These are phyloP conservation scores for Aspergillus sp. DNA, from an alignment of 2,329 filamentous ascomycete species.

Conservation along the genomic window DNA sequence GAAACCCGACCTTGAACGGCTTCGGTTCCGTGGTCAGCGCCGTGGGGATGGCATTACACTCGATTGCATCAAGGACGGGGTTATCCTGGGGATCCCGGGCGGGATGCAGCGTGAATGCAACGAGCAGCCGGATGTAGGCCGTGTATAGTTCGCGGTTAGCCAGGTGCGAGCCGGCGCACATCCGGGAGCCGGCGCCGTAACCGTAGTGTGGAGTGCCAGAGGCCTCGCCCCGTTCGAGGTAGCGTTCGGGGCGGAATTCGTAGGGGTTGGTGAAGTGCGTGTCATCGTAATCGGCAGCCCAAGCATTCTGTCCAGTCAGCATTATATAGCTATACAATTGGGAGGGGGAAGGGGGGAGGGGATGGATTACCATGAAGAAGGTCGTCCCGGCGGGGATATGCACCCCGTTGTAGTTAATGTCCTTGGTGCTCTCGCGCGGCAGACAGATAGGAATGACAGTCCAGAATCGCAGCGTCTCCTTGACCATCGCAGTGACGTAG, in stretches of 20 bases:
- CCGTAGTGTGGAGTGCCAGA: constrained; percentile 53
- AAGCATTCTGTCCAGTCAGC: constrained; percentile 50
- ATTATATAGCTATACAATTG: constrained; percentile 1
- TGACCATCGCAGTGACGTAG: constrained; percentile 69
- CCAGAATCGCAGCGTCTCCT: constrained; percentile 71
- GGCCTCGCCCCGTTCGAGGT: constrained; percentile 47
- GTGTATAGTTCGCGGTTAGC: constrained; percentile 57
- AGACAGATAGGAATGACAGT: constrained; percentile 72
- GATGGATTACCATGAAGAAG: constrained; percentile 59
- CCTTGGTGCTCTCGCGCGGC: constrained; percentile 62
- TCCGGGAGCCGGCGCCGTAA: constrained; percentile 55
- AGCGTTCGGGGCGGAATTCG: constrained; percentile 62
- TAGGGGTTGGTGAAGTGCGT: constrained; percentile 57
- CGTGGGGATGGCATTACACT: constrained; percentile 51
- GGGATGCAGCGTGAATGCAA: constrained; percentile 49
- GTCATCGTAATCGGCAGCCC: constrained; percentile 64
- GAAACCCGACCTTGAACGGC: constrained; percentile 53
- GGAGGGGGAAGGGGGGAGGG: too few species aligned
- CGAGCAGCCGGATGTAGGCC: constrained; percentile 51
- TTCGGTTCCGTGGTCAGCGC: constrained; percentile 55
- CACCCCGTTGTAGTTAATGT: constrained; percentile 60
- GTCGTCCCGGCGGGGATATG: constrained; percentile 66
- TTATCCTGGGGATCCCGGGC: constrained; percentile 40
- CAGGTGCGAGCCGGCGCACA: constrained; percentile 57
- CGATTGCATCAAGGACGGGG: constrained; percentile 50